Conservation (phyloP, 2,329 filamentous ascomycete genomes). For the Pleomassaria siparia region DNA sequence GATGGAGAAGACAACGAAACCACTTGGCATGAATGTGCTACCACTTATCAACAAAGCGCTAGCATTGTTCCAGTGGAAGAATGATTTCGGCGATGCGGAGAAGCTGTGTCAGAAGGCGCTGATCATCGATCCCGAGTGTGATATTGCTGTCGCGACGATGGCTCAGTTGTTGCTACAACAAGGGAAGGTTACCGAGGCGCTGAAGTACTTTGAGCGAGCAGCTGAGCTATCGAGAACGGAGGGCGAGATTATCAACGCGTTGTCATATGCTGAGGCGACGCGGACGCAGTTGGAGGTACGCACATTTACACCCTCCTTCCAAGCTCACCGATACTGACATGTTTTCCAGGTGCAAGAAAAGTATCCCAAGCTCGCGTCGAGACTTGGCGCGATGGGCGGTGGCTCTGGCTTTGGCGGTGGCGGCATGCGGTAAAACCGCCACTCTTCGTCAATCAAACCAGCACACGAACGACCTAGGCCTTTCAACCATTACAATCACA, state of each 20-base stretch:
- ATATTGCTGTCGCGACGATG: conserved; percentile 98
- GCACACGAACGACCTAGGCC: neutral
- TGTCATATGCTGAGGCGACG: conserved; percentile 96
- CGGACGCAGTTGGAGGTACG: conserved; percentile 80
- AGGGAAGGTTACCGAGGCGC: conserved; percentile 91
- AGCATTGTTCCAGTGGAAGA: conserved; percentile 97
- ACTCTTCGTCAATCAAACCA: neutral
- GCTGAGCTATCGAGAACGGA: conserved; percentile 93
- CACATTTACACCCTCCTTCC: conserved; percentile 1
- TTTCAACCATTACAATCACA: neutral
- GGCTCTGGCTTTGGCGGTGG: conserved; percentile 28
- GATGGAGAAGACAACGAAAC: conserved; percentile 94
- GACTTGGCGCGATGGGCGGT: conserved; percentile 53
- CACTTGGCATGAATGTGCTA: conserved; percentile 94
- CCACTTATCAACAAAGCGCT: conserved; percentile 98
- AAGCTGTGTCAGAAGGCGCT: conserved; percentile 96
- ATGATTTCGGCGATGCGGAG: conserved; percentile 92
- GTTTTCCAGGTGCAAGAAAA: conserved; percentile 53
- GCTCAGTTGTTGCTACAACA: conserved; percentile 96
- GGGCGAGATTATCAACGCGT: conserved; percentile 91
- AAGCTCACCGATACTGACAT: neutral
- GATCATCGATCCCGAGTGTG: conserved; percentile 97
- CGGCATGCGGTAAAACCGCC: conserved; percentile 34
- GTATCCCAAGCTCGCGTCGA: conserved; percentile 53
- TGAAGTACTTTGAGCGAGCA: conserved; percentile 95